Evolutionary conservation across 345 rosid species (phyloP).

Genomic region (Moricandia arvensis): DNA sequence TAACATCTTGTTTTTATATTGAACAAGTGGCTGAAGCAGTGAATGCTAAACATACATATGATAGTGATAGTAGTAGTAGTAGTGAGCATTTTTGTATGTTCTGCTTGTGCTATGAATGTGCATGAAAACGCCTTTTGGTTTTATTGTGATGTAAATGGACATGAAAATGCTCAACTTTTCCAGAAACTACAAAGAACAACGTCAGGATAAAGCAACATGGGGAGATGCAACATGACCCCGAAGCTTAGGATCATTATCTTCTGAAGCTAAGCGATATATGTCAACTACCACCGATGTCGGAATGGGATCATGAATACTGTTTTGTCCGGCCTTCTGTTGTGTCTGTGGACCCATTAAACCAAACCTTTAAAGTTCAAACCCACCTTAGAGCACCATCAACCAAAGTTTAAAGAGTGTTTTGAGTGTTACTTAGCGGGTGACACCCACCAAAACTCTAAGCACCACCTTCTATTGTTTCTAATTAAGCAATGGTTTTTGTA

Average conservation of each 20-base stretch:
- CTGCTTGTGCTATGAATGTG: too few species aligned
- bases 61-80: neutral
- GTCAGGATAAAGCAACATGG: slow-evolving; percentile 64
- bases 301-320: neutral
- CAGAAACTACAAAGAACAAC: slow-evolving; percentile 47
- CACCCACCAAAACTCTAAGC: too few species aligned
- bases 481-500: too few species aligned
- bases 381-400: neutral
- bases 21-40: neutral
- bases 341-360: slow-evolving; percentile 6
- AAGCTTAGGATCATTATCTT: slow-evolving; percentile 28
- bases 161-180: too few species aligned
- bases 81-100: too few species aligned
- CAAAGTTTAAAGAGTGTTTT: too few species aligned
- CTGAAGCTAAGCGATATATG: neutral
- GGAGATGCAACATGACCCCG: slow-evolving; percentile 46
- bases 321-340: neutral
- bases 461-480: too few species aligned
- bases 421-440: too few species aligned
- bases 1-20: too few species aligned
- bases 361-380: neutral
- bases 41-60: neutral
- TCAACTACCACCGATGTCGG: slow-evolving; percentile 5
- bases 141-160: too few species aligned
- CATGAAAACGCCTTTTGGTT: too few species aligned